These are phyloP conservation scores for Kwoniella sp. DNA, from an alignment of 768 basidiomycete species.

Conservation along the genomic window DNA sequence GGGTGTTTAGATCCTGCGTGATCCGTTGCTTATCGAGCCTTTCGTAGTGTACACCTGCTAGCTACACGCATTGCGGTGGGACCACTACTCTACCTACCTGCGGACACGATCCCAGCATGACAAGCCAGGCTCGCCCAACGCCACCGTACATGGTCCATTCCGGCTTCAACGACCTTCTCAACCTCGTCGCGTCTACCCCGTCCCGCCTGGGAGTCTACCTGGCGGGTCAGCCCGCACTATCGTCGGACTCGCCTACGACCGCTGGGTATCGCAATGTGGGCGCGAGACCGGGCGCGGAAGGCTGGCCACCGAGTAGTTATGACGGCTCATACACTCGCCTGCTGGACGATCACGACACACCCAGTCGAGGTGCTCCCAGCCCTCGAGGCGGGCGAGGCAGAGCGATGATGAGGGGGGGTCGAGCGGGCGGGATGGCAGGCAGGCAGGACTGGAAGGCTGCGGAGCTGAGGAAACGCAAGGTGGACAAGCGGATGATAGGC, in stretches of 20 bases:
- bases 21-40: too few species aligned
- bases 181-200: slow-evolving; percentile 27
- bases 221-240: slow-evolving; percentile 4
- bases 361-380: background rate
- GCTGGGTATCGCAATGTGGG: background rate
- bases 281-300: background rate
- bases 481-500: slow-evolving; percentile 45
- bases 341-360: background rate
- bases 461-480: slow-evolving; percentile 29
- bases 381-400: slow-evolving; percentile 6
- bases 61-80: too few species aligned
- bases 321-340: too few species aligned
- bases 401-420: slow-evolving; percentile 5
- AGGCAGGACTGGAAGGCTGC: slow-evolving; percentile 14
- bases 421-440: background rate
- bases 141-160: slow-evolving; percentile 27
- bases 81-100: too few species aligned
- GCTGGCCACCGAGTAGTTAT: background rate
- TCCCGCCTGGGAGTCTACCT: slow-evolving; percentile 19
- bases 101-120: background rate
- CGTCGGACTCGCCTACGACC: background rate
- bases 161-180: slow-evolving; percentile 30
- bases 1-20: too few species aligned
- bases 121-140: slow-evolving; percentile 12
- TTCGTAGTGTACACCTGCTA: too few species aligned